Evolutionary conservation across 495 filamentous ascomycete genomes (phyloP).

Genomic region (Pyrenopolyporus hunteri): DNA sequence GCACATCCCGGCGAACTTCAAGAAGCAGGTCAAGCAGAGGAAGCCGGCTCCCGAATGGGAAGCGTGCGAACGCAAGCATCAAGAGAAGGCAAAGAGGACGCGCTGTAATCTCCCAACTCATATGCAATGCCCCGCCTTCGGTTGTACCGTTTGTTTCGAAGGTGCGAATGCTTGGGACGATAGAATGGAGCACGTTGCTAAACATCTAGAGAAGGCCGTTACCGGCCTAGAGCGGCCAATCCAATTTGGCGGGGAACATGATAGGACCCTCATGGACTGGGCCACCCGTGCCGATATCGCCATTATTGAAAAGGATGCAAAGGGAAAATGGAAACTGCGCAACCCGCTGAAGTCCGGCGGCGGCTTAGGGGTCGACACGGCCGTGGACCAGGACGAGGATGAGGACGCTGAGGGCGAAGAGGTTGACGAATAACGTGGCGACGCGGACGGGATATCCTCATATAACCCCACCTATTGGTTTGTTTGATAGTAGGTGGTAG

Average conservation of each 20-base stretch:
- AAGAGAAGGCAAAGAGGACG: slow-evolving; percentile 62
- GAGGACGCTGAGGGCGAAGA: slow-evolving; percentile 42
- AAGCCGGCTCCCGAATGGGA: slow-evolving; percentile 50
- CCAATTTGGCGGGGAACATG: slow-evolving; percentile 47
- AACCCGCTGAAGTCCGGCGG: slow-evolving; percentile 42
- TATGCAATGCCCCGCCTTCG: slow-evolving; percentile 67
- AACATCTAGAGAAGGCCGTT: slow-evolving; percentile 70
- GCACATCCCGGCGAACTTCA: slow-evolving; percentile 63
- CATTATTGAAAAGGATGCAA: slow-evolving; percentile 45
- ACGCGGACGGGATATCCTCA: neutral
- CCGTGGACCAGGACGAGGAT: slow-evolving; percentile 14
- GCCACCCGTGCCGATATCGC: slow-evolving; percentile 46
- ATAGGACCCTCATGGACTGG: slow-evolving; percentile 53
- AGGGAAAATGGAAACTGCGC: slow-evolving; percentile 41
- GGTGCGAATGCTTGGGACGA: slow-evolving; percentile 76
- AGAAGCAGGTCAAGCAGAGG: slow-evolving; percentile 49
- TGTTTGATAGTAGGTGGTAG: neutral
- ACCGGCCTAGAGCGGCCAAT: slow-evolving; percentile 41
- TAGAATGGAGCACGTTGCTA: slow-evolving; percentile 89
- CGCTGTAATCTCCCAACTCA: slow-evolving; percentile 66
- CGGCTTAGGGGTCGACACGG: neutral
- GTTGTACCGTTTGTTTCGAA: slow-evolving; percentile 64
- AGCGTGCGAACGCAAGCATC: slow-evolving; percentile 53
- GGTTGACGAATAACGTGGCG: slow-evolving; percentile 36
- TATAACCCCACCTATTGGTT: neutral